These are phyloP conservation scores for Dysphania ambrosioides DNA, from an alignment of 148 eudicot genomes.

Conservation along the genomic window DNA sequence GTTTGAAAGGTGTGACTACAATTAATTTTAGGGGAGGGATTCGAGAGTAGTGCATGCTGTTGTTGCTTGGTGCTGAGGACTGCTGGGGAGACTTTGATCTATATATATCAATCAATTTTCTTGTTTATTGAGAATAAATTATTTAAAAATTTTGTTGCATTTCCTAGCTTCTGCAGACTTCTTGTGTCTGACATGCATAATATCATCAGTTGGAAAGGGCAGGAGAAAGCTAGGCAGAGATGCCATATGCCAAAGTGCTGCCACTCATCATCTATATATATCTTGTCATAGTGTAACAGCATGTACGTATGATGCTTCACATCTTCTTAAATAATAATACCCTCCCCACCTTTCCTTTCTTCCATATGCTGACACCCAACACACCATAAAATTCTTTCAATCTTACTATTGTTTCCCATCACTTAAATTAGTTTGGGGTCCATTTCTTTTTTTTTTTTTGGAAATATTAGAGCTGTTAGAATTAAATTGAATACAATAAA, in stretches of 20 bases:
- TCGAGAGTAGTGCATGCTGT: neutral
- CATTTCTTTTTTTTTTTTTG: neutral
- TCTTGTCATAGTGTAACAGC: neutral
- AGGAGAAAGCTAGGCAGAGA: neutral
- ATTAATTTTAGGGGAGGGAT: slow-evolving; percentile 2
- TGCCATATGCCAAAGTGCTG: slow-evolving; percentile 16
- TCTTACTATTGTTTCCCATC: neutral
- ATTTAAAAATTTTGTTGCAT: neutral
- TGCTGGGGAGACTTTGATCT: neutral
- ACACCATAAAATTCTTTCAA: slow-evolving; percentile 6
- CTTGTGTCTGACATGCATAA: slow-evolving; percentile 24
- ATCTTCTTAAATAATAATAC: neutral
- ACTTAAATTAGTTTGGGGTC: neutral
- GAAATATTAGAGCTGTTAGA: neutral
- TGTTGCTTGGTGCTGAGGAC: neutral
- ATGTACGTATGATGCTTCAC: slow-evolving; percentile 2
- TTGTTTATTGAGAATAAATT: no score
- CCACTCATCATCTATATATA: no score
- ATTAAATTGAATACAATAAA: no score
- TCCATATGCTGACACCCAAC: slow-evolving; percentile 7
- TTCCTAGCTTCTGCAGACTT: slow-evolving; percentile 14
- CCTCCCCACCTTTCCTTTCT: slow-evolving; percentile 24
- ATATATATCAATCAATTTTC: no score
- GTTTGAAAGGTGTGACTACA: slow-evolving; percentile 29
- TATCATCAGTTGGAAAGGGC: neutral